Base-by-base conservation (phyloP, 176 grass and related monocot species). In the Carex myosuroides region DNA sequence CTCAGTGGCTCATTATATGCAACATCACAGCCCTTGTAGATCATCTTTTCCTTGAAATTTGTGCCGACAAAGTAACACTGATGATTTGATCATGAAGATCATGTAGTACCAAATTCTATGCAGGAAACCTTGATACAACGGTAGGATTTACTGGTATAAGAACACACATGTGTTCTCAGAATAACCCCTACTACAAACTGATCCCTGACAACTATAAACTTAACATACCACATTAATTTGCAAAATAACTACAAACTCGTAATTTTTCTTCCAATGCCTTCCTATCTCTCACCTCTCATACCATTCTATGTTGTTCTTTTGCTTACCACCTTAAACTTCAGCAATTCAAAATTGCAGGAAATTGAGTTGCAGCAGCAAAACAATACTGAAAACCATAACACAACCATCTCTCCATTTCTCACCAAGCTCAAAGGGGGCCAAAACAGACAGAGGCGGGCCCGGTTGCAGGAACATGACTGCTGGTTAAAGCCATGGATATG, bases 401-500 rank as follows among this genome's bases (percentile, higher is more conserved):
- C 5, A 44, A 16, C 20, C 9, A 22, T 83, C 41, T 68, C 61
- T 44, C 21, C 81, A 55, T 83, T 60, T 62, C 71, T 75, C 17
- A 63, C 33, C 5, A 76, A 80, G 48, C 37, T 86, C 24, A 29
- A 66, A 64, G 29, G 33, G 21, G 46, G 26, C 1, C 55, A 66
- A 29, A 54, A 54, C 3, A 42, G 66, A 18, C 69, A 61, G 56
- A 65, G 22, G 26, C 59, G 56, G 12, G 80, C 17, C 37, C 39
- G 60, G 81, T 79, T 79, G 21, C 81, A 18, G 42, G 79, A 62
- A 26, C 16, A 81, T 16, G 46, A 30, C 42, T 83, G 81, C 13
- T 39, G 39, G 58, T 55, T 59, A 13, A 76, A 16, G 37, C 84
- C 73, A 4, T 86, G 84, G 84, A 85, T 85, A 85, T 78, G 84